Conservation (phyloP, 306 rosid species). For the Pterocarpus macrocarpus region DNA sequence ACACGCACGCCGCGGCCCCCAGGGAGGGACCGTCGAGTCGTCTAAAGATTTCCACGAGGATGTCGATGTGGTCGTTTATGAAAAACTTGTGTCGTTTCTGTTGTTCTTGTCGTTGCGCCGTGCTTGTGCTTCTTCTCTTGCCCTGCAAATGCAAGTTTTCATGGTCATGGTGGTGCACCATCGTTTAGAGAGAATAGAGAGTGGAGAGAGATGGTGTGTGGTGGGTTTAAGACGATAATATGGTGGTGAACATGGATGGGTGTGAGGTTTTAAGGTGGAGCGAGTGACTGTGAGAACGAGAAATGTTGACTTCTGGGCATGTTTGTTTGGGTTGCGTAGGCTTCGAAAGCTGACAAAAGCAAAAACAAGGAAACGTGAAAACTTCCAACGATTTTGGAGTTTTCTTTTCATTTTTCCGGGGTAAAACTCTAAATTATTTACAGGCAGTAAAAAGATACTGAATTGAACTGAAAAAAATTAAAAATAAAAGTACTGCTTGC, state of each 20-base stretch:
- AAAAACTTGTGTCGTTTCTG: constrained; percentile 62
- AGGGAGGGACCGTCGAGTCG: constrained; percentile 92
- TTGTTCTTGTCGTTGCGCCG: constrained; percentile 24
- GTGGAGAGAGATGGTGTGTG: constrained; percentile 8
- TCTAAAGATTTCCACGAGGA: constrained; percentile 81
- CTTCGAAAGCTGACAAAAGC: no score
- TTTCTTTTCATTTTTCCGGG: no score
- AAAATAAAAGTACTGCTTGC: no score
- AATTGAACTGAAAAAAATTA: no score
- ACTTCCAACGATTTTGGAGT: no score
- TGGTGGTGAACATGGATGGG: background rate
- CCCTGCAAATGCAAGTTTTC: constrained; percentile 20
- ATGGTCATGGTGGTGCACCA: constrained; percentile 48
- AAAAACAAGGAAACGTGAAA: no score
- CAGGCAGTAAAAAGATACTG: no score
- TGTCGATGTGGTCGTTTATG: constrained; percentile 92
- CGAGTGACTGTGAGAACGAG: no score
- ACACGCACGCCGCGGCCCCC: constrained; percentile 86
- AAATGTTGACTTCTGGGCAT: no score
- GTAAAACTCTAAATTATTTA: no score
- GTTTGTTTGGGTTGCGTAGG: no score
- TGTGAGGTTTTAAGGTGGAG: background rate
- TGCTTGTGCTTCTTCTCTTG: constrained; percentile 13
- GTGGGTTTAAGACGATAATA: constrained; percentile 26
- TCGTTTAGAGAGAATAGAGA: background rate